These are phyloP conservation scores for Serendipita indica DNA, from an alignment of 768 basidiomycete genomes.

Conservation along the genomic window DNA sequence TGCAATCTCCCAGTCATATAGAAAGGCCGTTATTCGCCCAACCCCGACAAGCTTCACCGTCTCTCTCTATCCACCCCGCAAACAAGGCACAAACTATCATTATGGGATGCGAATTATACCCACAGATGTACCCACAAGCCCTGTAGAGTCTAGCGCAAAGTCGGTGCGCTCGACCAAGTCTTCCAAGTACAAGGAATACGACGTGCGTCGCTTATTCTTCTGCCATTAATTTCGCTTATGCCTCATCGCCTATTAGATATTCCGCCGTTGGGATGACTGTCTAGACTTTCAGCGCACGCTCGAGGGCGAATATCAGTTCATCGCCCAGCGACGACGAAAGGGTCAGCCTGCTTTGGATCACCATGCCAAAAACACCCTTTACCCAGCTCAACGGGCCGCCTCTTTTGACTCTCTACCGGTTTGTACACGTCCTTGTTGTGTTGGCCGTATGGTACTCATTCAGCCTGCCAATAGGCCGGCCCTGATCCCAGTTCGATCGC, in stretches of 20 bases:
- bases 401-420: slow-evolving; percentile 70
- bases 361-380: slow-evolving; percentile 52
- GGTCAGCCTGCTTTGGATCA: slow-evolving; percentile 61
- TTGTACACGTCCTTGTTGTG: too few species aligned
- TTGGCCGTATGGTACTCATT: too few species aligned
- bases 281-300: slow-evolving; percentile 57
- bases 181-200: slow-evolving; percentile 36
- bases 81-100: slow-evolving; percentile 37
- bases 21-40: slow-evolving; percentile 42
- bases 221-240: background rate
- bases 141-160: background rate
- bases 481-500: slow-evolving; percentile 63
- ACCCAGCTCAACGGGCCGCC: slow-evolving; percentile 38
- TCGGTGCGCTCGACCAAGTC: slow-evolving; percentile 16
- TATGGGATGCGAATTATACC: slow-evolving; percentile 51
- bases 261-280: slow-evolving; percentile 74
- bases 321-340: slow-evolving; percentile 51
- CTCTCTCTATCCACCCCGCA: slow-evolving; percentile 41
- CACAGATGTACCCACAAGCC: slow-evolving; percentile 14
- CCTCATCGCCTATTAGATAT: slow-evolving; percentile 29
- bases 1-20: slow-evolving; percentile 24
- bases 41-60: slow-evolving; percentile 47
- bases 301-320: slow-evolving; percentile 46
- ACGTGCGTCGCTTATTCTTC: background rate
- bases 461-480: too few species aligned